These are phyloP conservation scores for Thelonectria discophora DNA, from an alignment of 2,329 filamentous ascomycete genomes.

Conservation along the genomic window DNA sequence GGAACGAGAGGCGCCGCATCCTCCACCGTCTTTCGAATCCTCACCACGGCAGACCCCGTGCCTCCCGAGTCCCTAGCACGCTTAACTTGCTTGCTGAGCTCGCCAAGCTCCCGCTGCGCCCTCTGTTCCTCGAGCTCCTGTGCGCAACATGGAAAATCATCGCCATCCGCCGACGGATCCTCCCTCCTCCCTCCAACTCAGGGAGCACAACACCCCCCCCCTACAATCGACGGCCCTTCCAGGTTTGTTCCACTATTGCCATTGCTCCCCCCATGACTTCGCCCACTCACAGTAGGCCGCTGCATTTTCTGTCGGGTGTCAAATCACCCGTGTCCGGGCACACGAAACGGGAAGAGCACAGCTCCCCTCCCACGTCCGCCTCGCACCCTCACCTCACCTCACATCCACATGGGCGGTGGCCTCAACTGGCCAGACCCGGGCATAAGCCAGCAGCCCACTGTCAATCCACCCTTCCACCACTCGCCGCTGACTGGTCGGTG, in stretches of 20 bases:
- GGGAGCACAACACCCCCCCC: slow-evolving; percentile 5
- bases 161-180: neutral
- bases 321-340: slow-evolving; percentile 13
- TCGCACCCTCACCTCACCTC: slow-evolving; percentile 20
- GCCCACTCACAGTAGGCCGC: slow-evolving; percentile 9
- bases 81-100: no score
- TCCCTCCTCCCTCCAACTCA: neutral
- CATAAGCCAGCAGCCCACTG: slow-evolving; percentile 19
- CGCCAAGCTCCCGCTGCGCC: no score
- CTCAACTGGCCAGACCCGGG: slow-evolving; percentile 23
- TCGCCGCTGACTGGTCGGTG: slow-evolving; percentile 20
- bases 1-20: no score
- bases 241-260: neutral
- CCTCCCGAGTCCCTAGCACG: no score
- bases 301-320: slow-evolving; percentile 17
- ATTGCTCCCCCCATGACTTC: slow-evolving; percentile 1
- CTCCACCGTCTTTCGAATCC: no score
- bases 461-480: slow-evolving; percentile 17
- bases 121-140: neutral
- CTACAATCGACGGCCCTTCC: neutral
- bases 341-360: slow-evolving; percentile 20
- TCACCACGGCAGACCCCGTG: no score
- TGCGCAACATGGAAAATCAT: neutral
- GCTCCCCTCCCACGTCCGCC: slow-evolving; percentile 12
- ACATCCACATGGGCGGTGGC: slow-evolving; percentile 22